Percentiles rank a stretch among this genome's conserved stretches.
Conservation (phyloP, 768 basidiomycete species). For the Neoboletus magnificus region DNA sequence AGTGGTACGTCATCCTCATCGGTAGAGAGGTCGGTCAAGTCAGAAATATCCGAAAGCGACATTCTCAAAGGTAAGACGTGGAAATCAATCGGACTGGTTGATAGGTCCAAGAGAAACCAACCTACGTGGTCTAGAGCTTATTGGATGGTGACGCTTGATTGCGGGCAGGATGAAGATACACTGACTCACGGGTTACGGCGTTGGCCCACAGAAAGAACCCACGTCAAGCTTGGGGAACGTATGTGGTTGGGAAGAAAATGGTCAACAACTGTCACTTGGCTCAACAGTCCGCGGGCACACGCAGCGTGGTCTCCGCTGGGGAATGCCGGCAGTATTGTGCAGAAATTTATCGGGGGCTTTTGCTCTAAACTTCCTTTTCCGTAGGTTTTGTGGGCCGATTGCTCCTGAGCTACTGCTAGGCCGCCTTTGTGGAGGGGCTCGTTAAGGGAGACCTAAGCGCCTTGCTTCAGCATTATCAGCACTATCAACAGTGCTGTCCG, state of each 20-base stretch:
- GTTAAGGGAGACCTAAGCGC: not conserved
- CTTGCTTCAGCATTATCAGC: not conserved
- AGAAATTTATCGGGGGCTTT: conserved; percentile 13
- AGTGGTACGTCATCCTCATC: conserved; percentile 37
- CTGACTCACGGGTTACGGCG: not conserved
- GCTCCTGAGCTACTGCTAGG: not conserved
- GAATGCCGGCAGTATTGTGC: conserved; percentile 7
- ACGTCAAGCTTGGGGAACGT: not conserved
- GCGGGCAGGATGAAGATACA: not conserved
- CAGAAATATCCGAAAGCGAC: conserved; percentile 42
- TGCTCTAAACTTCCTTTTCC: conserved; percentile 20
- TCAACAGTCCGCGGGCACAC: not conserved
- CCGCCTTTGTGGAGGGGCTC: not conserved
- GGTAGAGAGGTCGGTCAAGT: conserved; percentile 45
- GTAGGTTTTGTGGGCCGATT: not conserved
- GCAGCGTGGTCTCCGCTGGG: not conserved
- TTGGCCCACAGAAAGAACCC: not conserved
- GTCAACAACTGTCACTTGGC: no score
- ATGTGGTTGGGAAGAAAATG: not conserved
- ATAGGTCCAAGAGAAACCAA: not conserved
- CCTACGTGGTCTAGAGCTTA: not conserved
- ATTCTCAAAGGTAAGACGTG: conserved; percentile 12
- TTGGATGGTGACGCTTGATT: not conserved
- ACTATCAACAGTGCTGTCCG: not conserved
- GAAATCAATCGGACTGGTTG: not conserved